These are phyloP conservation scores for Leishmania mexicana DNA, from an alignment of 208 protist genomes.

Conservation along the genomic window DNA sequence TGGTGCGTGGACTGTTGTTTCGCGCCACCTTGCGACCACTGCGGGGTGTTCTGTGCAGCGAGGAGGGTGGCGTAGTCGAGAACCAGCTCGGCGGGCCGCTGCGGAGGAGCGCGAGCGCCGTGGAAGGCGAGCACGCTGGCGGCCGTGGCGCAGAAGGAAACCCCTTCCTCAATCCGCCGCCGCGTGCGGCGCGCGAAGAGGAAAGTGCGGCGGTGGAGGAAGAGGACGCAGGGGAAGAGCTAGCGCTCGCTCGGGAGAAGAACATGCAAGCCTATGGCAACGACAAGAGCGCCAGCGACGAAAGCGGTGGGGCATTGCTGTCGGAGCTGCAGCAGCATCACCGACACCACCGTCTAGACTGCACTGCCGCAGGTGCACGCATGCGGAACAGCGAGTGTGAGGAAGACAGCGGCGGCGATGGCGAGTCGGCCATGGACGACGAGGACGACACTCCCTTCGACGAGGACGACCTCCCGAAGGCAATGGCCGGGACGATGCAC, in stretches of 20 bases:
- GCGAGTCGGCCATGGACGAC: neutral
- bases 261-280: neutral
- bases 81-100: slow-evolving; percentile 21
- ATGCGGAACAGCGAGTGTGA: neutral
- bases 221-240: neutral
- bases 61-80: slow-evolving; percentile 38
- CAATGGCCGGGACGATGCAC: slow-evolving; percentile 10
- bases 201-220: neutral
- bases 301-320: slow-evolving; percentile 23
- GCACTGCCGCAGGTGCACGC: neutral
- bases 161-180: neutral
- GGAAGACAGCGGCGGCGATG: slow-evolving; percentile 2
- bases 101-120: neutral
- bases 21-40: slow-evolving; percentile 37
- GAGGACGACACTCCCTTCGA: slow-evolving; percentile 6
- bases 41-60: slow-evolving; percentile 28
- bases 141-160: neutral
- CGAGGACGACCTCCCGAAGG: slow-evolving; percentile 14
- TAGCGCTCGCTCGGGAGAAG: neutral
- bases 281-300: slow-evolving; percentile 5
- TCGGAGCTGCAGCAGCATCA: slow-evolving; percentile 12
- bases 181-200: neutral
- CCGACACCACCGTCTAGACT: neutral
- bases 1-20: slow-evolving; percentile 23
- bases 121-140: neutral